These are phyloP conservation scores for Coffea humblotiana DNA, from an alignment of 305 asterid genomes.

Conservation along the genomic window DNA sequence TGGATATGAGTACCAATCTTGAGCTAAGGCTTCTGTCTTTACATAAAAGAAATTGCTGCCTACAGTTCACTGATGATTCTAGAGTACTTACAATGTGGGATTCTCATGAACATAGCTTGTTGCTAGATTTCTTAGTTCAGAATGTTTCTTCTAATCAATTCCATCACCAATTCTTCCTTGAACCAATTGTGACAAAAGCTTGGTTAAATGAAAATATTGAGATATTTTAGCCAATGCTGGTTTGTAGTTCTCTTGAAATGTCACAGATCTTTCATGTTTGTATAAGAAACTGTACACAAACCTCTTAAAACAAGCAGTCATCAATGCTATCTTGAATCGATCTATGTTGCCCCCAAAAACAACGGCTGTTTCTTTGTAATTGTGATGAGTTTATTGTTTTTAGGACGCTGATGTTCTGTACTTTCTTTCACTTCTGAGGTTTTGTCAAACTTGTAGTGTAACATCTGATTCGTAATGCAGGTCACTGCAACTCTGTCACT, in stretches of 20 bases:
- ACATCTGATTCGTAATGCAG: constrained; percentile 34
- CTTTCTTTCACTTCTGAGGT: neutral
- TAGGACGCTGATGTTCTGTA: neutral
- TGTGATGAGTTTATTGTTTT: neutral
- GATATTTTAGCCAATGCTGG: neutral
- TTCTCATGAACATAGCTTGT: neutral
- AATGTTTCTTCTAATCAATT: neutral
- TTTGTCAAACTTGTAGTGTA: neutral
- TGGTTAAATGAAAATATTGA: neutral
- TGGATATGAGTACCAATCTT: neutral
- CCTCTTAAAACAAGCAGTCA: neutral
- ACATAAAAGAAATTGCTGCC: neutral
- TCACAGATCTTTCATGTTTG: neutral
- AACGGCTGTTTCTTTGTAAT: neutral
- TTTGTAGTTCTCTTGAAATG: neutral
- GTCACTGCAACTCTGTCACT: constrained; percentile 81
- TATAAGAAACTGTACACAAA: neutral
- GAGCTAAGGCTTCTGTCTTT: neutral
- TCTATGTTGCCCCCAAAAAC: neutral
- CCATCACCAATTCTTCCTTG: neutral
- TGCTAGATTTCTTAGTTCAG: neutral
- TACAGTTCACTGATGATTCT: neutral
- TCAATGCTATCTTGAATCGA: neutral
- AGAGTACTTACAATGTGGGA: neutral
- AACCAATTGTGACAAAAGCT: neutral